These are phyloP conservation scores for Penicillium italicum DNA, from an alignment of 2,329 filamentous ascomycete genomes.

Conservation along the genomic window DNA sequence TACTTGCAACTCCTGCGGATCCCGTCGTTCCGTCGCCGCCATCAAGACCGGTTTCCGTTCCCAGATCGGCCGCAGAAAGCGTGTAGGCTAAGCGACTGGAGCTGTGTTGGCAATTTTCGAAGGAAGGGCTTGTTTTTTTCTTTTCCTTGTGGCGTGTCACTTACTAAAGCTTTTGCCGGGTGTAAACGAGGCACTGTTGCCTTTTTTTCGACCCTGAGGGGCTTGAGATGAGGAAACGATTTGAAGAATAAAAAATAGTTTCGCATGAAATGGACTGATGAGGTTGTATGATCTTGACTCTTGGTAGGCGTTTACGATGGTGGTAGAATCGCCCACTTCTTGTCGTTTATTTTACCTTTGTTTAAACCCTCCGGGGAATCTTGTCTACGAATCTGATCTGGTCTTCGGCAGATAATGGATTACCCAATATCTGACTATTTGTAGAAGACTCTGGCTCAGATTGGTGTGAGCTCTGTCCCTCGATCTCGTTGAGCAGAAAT, in stretches of 20 bases:
- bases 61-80: conserved; percentile 97
- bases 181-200: conserved; percentile 14
- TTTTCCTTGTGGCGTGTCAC: conserved; percentile 24
- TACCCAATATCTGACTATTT: background rate
- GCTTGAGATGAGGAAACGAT: conserved; percentile 25
- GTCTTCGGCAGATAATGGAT: background rate
- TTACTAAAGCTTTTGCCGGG: conserved; percentile 19
- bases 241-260: conserved; percentile 25
- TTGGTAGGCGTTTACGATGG: background rate
- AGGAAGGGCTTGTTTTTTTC: conserved; percentile 19
- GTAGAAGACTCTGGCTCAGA: background rate
- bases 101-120: conserved; percentile 12
- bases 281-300: background rate
- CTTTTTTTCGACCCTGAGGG: conserved; percentile 10
- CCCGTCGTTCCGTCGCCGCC: conserved; percentile 82
- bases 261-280: conserved; percentile 31
- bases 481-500: background rate
- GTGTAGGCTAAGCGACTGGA: conserved; percentile 64
- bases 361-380: background rate
- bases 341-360: background rate
- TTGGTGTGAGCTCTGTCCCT: background rate
- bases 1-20: conserved; percentile 86
- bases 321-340: background rate
- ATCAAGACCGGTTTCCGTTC: conserved; percentile 99
- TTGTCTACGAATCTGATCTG: background rate